phyloP scores from a whole-genome alignment of 768 basidiomycete genomes.

The Galerina sulciceps region DNA sequence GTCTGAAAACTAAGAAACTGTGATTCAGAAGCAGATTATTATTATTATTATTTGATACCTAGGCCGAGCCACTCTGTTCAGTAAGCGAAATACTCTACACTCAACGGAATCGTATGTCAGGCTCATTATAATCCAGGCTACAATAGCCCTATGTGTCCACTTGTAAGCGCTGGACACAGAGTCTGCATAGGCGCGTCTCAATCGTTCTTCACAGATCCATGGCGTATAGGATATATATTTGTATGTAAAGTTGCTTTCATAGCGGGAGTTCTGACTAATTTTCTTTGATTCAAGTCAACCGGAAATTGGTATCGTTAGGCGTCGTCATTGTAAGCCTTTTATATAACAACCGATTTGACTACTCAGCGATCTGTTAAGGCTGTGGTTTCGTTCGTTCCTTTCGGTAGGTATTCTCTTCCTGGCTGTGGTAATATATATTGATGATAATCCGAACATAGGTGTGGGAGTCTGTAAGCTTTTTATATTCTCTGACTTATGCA shows the following conservation, averaged over 20 bases:
- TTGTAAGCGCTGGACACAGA: background rate
- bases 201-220: background rate
- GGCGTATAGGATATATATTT: background rate
- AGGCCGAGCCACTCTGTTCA: background rate
- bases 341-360: background rate
- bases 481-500: background rate
- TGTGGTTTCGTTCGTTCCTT: background rate
- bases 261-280: background rate
- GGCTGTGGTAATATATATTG: background rate
- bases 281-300: background rate
- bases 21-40: background rate
- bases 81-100: background rate
- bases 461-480: background rate
- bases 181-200: background rate
- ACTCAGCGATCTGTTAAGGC: background rate
- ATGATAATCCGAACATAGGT: background rate
- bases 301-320: background rate
- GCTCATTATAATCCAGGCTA: background rate
- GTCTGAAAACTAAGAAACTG: background rate
- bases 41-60: background rate
- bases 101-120: background rate
- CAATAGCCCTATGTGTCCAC: background rate
- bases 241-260: background rate
- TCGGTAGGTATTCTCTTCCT: background rate
- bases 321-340: background rate